phyloP scores from a whole-genome alignment of 805 yeast genomes.

The Kodamaea laetipori region DNA sequence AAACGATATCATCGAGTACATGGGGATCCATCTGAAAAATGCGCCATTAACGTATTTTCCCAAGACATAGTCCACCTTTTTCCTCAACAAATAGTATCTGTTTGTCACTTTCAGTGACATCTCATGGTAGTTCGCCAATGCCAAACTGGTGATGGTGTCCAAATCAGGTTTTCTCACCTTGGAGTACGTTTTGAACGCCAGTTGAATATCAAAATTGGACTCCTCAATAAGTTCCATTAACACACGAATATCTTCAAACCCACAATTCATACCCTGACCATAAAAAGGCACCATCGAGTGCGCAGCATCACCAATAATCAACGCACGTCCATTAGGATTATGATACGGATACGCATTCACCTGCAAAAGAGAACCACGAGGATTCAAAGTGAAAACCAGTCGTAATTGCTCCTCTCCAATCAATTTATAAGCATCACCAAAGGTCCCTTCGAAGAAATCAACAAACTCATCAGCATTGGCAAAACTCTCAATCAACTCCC shows the following conservation, averaged over 20 bases:
- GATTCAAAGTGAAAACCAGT: conserved; percentile 56
- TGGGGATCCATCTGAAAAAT: conserved; percentile 66
- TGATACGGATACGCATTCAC: conserved; percentile 72
- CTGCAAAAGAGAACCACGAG: conserved; percentile 78
- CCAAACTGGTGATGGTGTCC: conserved; percentile 73
- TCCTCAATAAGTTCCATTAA: conserved; percentile 54
- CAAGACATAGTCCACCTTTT: conserved; percentile 64
- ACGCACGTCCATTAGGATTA: conserved; percentile 55
- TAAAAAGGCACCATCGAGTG: conserved; percentile 98
- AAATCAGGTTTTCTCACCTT: conserved; percentile 62
- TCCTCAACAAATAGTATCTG: conserved; percentile 59
- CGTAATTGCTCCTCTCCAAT: conserved; percentile 61
- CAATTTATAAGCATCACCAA: conserved; percentile 71
- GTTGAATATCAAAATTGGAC: conserved; percentile 38
- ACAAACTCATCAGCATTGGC: conserved; percentile 46
- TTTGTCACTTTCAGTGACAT: conserved; percentile 83
- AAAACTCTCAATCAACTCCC: conserved; percentile 60
- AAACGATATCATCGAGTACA: conserved; percentile 92
- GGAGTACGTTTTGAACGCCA: conserved; percentile 60
- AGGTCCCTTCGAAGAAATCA: conserved; percentile 58
- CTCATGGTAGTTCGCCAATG: conserved; percentile 79
- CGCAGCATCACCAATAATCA: conserved; percentile 89
- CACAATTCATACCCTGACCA: conserved; percentile 97
- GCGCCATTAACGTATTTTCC: conserved; percentile 56
- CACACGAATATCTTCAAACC: conserved; percentile 84